A percentile compares a stretch with the other conserved stretches of the same genome.
phyloP scores from a whole-genome alignment of 306 rosid species.

The Prunus padus region DNA sequence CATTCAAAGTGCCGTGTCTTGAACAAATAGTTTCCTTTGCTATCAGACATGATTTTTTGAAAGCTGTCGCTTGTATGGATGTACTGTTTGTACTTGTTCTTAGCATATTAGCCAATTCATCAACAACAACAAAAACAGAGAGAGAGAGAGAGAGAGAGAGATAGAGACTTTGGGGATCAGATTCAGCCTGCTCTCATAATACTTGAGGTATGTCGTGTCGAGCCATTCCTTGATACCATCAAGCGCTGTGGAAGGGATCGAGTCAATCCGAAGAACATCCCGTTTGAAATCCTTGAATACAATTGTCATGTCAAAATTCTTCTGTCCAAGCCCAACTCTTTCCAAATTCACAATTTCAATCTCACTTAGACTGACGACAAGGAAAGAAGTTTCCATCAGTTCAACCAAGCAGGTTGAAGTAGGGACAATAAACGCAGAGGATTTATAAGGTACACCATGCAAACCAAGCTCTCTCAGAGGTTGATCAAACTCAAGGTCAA shows the following conservation, averaged over 20 bases:
- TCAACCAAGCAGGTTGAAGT: slow-evolving; percentile 89
- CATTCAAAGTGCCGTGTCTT: neutral
- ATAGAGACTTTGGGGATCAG: no score
- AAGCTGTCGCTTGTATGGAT: no score
- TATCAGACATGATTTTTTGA: no score
- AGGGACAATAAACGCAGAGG: slow-evolving; percentile 89
- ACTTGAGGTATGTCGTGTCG: slow-evolving; percentile 86
- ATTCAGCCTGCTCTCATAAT: slow-evolving; percentile 94
- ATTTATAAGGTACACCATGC: slow-evolving; percentile 88
- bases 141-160: no score
- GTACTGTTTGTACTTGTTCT: no score
- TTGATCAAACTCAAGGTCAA: slow-evolving; percentile 93
- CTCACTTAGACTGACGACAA: slow-evolving; percentile 80
- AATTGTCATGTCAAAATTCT: slow-evolving; percentile 89
- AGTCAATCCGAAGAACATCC: slow-evolving; percentile 90
- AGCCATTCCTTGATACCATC: slow-evolving; percentile 98
- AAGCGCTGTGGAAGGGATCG: slow-evolving; percentile 82
- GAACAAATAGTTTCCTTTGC: no score
- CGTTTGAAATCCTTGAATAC: slow-evolving; percentile 91
- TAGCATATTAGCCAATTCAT: no score
- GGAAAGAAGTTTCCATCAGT: slow-evolving; percentile 82
- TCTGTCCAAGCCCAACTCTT: slow-evolving; percentile 98
- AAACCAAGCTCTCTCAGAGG: slow-evolving; percentile 97
- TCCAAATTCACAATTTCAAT: slow-evolving; percentile 95
- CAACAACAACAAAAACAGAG: no score